These are phyloP conservation scores for Botrytis porri DNA, from an alignment of 2,329 filamentous ascomycete species.

Conservation along the genomic window DNA sequence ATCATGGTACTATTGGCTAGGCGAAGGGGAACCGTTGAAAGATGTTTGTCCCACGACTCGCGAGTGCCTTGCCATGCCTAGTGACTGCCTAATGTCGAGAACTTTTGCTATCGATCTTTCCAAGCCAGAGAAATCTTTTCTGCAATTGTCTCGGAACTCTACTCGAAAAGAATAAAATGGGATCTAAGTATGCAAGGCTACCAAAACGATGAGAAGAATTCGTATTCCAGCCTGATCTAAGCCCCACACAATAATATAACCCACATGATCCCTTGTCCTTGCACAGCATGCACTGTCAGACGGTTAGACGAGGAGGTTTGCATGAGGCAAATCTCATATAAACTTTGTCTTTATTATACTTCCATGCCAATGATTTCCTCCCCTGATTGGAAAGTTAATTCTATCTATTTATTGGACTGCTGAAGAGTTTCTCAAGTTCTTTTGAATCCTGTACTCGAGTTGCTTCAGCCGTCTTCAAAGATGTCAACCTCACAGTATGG, in stretches of 20 bases:
- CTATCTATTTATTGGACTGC: background rate
- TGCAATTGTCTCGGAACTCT: background rate
- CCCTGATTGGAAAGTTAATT: background rate
- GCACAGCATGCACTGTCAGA: background rate
- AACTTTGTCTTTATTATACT: background rate
- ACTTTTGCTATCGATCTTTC: background rate
- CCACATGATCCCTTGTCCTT: conserved; percentile 2
- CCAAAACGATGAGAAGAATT: background rate
- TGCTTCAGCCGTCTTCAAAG: background rate
- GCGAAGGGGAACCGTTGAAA: background rate
- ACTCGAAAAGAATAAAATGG: background rate
- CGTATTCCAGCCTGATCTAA: background rate
- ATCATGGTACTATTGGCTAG: background rate
- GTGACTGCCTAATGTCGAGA: background rate
- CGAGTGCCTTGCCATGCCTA: background rate
- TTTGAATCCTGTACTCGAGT: background rate
- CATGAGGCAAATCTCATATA: background rate
- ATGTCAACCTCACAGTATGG: conserved; percentile 9
- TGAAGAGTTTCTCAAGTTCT: background rate
- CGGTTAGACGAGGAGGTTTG: background rate
- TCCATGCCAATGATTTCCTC: background rate
- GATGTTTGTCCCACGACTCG: background rate
- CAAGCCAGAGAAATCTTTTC: background rate
- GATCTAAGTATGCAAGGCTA: background rate
- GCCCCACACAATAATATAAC: background rate